Base-by-base conservation (phyloP, 495 filamentous ascomycete genomes). In the Chlorociboria aeruginascens region DNA sequence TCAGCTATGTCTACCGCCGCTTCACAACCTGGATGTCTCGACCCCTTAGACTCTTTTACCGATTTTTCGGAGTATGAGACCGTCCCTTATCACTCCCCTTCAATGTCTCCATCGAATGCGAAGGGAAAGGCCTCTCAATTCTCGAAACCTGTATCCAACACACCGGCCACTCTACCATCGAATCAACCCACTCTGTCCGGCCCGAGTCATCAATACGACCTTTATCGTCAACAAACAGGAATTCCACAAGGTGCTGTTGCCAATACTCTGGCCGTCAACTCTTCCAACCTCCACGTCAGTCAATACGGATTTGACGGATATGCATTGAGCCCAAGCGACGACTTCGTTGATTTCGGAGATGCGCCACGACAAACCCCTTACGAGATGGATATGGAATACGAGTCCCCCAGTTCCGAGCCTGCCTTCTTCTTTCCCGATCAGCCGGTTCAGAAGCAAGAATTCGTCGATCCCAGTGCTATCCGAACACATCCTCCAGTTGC, bases 131-230 rank as follows among this genome's bases (percentile, higher is more conserved):
- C 57, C 17, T 48, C 41, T 36, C 50, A 57, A 48, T 33, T 65
- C 65, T 40, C 45, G 16, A 43, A 46, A 48, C 25, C 56, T 61
- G 36, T 54, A 7, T 60, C 65, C 13, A 54, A 54, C 35, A 63
- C 58, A 14, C 61, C 67, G 8, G 51, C 68, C 14, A 60, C 65
- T n/a, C 63, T 66, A 1, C 52, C 59, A 35, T 60, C 68, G 32
- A 54, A 54, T 6, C 75, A 72, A 32, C 77, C 82, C 58, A 63
- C 67, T 11, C 78, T 87, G 55, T 75, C 79, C 37, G 87, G 74
- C 14, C 89, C 90, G 8, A 95, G 87, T 59, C 87, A 95, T 68
- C 83, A 89, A 59, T 98, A 98, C 66, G 82, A 89, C 51, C 78
- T 81, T 38, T 86, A 94, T 66, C 82, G 83, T 64, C 90, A 98